Evolutionary conservation across 129 eudicot genomes (phyloP).

Genomic region (Scalesia atractyloides): DNA sequence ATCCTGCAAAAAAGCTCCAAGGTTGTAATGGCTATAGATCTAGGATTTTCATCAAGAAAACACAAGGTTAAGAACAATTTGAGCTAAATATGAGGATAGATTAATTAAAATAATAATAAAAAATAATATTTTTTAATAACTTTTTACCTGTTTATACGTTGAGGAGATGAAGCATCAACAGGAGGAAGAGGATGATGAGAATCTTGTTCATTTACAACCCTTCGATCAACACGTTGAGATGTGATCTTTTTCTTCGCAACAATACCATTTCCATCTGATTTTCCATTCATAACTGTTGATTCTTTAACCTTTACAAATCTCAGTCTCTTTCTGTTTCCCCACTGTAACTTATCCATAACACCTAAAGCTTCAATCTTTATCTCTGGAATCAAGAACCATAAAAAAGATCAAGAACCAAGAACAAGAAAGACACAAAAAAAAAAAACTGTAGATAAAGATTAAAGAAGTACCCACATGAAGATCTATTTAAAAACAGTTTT

Average conservation of each 20-base stretch:
- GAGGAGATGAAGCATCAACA: conserved; percentile 60
- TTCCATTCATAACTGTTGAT: conserved; percentile 43
- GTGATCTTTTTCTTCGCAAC: conserved; percentile 66
- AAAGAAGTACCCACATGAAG: conserved; percentile 7
- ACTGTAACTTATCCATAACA: conserved; percentile 71
- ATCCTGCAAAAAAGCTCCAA: conserved; percentile 15
- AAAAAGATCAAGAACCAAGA: background rate
- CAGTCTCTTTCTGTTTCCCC: conserved; percentile 87
- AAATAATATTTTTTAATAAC: too few species aligned
- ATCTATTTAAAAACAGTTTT: background rate
- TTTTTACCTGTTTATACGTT: conserved; percentile 56
- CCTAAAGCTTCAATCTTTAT: conserved; percentile 28
- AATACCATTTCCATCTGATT: conserved; percentile 48
- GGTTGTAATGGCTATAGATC: conserved; percentile 18
- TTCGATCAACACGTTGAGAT: conserved; percentile 58
- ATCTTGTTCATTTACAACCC: conserved; percentile 43
- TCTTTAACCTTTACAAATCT: conserved; percentile 73
- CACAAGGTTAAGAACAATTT: conserved; percentile 5
- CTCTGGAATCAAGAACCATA: conserved; percentile 6
- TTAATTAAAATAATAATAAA: background rate
- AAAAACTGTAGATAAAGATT: background rate
- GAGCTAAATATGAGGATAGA: background rate
- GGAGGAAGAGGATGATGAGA: conserved; percentile 41
- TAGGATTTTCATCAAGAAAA: conserved; percentile 18
- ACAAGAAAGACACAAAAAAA: conserved; percentile 4